Evolutionary conservation across 1,284 basidiomycete genomes (phyloP).

Genomic region (Ustilago shanxiensis): DNA sequence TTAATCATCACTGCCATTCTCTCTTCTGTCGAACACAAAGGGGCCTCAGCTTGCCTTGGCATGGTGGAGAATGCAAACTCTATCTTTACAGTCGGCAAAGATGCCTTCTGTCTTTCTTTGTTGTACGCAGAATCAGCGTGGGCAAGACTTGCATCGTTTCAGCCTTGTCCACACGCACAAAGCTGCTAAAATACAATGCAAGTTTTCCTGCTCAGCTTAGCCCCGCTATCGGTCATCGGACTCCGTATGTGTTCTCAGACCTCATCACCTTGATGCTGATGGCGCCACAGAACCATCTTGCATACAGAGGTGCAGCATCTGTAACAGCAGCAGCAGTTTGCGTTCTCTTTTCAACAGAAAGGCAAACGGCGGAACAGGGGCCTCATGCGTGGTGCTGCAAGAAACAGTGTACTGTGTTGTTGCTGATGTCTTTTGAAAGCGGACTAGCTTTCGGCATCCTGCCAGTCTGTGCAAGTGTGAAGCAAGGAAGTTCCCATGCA

Average conservation of each 20-base stretch:
- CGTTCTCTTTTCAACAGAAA: not conserved
- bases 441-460: not conserved
- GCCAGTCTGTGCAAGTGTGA: not conserved
- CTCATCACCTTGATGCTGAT: not conserved
- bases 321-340: too few relatives aligned
- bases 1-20: not conserved
- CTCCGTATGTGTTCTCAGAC: not conserved
- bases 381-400: not conserved
- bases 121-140: conserved; percentile 1
- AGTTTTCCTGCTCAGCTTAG: not conserved
- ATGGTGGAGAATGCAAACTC: not conserved
- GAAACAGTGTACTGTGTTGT: not conserved
- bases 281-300: not conserved
- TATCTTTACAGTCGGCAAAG: not conserved
- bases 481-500: conserved; percentile 9
- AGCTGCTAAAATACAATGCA: not conserved
- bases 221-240: not conserved
- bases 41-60: not conserved
- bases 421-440: not conserved
- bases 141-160: not conserved
- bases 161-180: conserved; percentile 14
- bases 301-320: too few relatives aligned
- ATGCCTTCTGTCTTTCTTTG: not conserved
- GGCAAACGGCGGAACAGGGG: not conserved
- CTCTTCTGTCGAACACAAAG: not conserved